Base-by-base conservation (phyloP, 257 asterid species). In the Paraleonurus japonicus region DNA sequence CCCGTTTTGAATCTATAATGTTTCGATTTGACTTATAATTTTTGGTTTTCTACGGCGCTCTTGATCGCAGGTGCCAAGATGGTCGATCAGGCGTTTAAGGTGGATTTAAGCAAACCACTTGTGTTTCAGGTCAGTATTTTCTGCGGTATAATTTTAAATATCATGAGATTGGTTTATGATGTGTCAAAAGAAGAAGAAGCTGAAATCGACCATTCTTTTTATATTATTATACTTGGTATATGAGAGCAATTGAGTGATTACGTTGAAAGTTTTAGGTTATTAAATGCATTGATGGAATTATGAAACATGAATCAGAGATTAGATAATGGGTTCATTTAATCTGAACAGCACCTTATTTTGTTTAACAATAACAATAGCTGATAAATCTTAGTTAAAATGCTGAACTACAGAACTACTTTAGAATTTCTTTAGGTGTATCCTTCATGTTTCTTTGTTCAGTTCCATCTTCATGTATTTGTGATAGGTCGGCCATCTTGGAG, bases 401-500 rank as follows among this genome's bases (percentile, higher is more conserved):
- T 9, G 75, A 35, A 27, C 28, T 69, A 20, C 15, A 5, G 75
- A 35, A 27, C 28, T 69, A 20, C 57, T n/a, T 53, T 27, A 9
- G 8, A 11, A 33, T 16, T 59, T 70, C 61, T 12, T n/a, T 16
- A 62, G 57, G 6, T 43, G 16, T 17, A 6, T 41, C 37, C 23
- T 54, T 61, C 13, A 20, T 70, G 24, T 8, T 39, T 65, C 22
- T 32, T 26, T 45, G 17, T 66, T 61, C 7, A 43, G 51, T 47
- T 62, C 37, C 57, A 43, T 65, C 55, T 62, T 22, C 33, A 45
- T 81, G 70, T 59, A 48, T 63, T 61, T 27, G 54, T 72, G 26
- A 61, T 77, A 90, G 95, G 96, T 87, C 72, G 96, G 96, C 88
- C 82, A 84, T 83, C 97, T 89, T 81, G 95, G 97, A 71, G 92